Base-by-base conservation (phyloP, 371 early-diverging fungal species). In the Chytridium lagenaria region DNA sequence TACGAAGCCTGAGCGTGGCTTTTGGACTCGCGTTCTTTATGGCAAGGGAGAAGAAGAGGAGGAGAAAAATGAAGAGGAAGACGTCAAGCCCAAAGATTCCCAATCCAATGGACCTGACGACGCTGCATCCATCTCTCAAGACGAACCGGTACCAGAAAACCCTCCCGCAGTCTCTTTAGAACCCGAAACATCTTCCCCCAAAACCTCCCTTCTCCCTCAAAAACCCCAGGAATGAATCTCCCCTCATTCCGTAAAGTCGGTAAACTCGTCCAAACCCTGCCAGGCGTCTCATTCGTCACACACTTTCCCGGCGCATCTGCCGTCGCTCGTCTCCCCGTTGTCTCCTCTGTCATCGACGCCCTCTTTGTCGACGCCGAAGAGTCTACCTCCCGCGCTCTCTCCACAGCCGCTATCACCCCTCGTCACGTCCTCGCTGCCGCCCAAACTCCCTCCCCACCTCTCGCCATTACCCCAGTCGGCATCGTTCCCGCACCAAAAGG, bases 1-100 rank as follows among this genome's bases (percentile, higher is more conserved):
- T 7, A 23, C 30, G 26, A 66, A 66, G 28, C 66, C 38, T 3
- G 66, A 66, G 28, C 5, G 66, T 10, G 66, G 66, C 10, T 66
- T 66, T 44, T 66, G 66, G 66, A 66, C 44, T 3, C 5, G 44
- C 2, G 66, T 66, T 30, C 28, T 66, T 16, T 66, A 66, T 44
- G 66, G 66, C 39, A 33, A 66, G 26, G 66, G 33, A 15, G 66
- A 66, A 28, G 66, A 66, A 5, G 66, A 38, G 44, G 34, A 61
- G 36, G 61, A 61, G 44, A 19, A 44, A 12, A 19, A 44, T 44
- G 44, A 44, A 19, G 44, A 7, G 44, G 44, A 44, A 44, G 44
- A 44, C 7, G 44, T n/a, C n/a, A n/a, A n/a, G n/a, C n/a, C n/a
- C n/a, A n/a, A n/a, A n/a, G n/a, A n/a, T n/a, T n/a, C n/a, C n/a